Percentiles rank a stretch among this genome's conserved stretches.
phyloP scores from a whole-genome alignment of 257 asterid species.

The Solanum habrochaites region DNA sequence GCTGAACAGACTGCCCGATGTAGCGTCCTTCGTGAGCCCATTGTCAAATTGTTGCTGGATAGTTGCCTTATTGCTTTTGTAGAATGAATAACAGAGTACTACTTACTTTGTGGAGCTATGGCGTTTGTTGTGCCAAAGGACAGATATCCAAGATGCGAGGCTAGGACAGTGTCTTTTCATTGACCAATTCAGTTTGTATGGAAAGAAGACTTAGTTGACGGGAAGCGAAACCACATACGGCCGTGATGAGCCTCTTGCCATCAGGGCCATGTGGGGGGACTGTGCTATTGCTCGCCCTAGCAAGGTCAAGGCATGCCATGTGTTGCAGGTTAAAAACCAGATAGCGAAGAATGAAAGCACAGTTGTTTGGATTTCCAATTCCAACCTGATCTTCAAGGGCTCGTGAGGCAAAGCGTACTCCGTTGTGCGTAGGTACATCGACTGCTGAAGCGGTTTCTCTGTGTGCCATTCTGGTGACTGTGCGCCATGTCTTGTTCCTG shows the following conservation, averaged over 20 bases:
- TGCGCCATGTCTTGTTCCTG: conserved; percentile 58
- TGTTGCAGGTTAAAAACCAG: conserved; percentile 84
- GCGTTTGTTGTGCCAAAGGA: conserved; percentile 72
- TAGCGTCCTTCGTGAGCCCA: conserved; percentile 84
- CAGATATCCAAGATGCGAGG: conserved; percentile 39
- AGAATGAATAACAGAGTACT: conserved; percentile 61
- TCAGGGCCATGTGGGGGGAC: conserved; percentile 89
- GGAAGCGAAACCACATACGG: conserved; percentile 79
- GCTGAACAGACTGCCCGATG: conserved; percentile 67
- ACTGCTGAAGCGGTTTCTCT: conserved; percentile 54
- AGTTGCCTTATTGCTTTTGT: conserved; percentile 92
- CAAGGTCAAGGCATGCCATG: conserved; percentile 56
- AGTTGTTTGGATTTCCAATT: conserved; percentile 84
- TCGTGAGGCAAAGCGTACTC: conserved; percentile 67
- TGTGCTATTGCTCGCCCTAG: conserved; percentile 74
- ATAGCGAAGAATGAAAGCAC: conserved; percentile 42
- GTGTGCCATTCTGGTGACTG: conserved; percentile 76
- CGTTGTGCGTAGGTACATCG: conserved; percentile 66
- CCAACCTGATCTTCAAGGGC: conserved; percentile 66
- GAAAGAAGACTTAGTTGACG: conserved; percentile 53
- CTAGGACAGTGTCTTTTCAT: conserved; percentile 80
- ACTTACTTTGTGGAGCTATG: conserved; percentile 76
- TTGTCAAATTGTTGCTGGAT: conserved; percentile 55
- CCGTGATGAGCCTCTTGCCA: conserved; percentile 71
- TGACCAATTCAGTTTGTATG: conserved; percentile 62